Conservation (phyloP, 129 eudicot genomes). For the Silybum marianum region DNA sequence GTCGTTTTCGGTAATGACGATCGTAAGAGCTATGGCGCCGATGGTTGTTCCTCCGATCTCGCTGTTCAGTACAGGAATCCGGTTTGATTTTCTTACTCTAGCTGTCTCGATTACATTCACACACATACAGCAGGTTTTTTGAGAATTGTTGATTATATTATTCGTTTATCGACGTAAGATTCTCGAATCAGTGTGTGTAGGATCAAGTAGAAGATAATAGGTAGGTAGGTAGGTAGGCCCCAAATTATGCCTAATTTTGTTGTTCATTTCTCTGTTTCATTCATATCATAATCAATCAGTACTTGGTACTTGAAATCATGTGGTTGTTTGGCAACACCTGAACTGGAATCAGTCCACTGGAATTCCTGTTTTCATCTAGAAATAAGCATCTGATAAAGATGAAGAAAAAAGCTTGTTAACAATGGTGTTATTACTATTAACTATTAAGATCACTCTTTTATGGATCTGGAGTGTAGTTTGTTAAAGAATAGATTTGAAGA, state of each 20-base stretch:
- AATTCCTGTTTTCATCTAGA: constrained; percentile 7
- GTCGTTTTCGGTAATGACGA: constrained; percentile 18
- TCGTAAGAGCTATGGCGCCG: constrained; percentile 19
- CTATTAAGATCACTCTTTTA: background rate
- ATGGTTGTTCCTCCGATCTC: constrained; percentile 12
- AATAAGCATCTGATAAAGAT: background rate
- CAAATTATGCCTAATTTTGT: constrained; percentile 5
- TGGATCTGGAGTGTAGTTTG: background rate
- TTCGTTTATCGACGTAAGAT: background rate
- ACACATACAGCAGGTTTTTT: background rate
- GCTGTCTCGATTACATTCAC: background rate
- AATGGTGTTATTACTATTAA: background rate
- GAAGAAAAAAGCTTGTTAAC: background rate
- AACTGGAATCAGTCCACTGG: background rate
- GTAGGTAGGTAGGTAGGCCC: constrained; percentile 9
- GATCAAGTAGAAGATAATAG: constrained; percentile 1
- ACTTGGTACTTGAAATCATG: background rate
- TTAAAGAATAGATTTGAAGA: background rate
- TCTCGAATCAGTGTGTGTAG: constrained; percentile 1
- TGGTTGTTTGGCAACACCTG: background rate
- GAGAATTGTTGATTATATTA: background rate
- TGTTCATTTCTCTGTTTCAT: background rate
- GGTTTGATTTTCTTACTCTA: constrained; percentile 13
- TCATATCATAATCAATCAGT: background rate
- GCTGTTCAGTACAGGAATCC: constrained; percentile 13